These are phyloP conservation scores for Penicillium cosmopolitanum DNA, from an alignment of 495 filamentous ascomycete genomes.

Conservation along the genomic window DNA sequence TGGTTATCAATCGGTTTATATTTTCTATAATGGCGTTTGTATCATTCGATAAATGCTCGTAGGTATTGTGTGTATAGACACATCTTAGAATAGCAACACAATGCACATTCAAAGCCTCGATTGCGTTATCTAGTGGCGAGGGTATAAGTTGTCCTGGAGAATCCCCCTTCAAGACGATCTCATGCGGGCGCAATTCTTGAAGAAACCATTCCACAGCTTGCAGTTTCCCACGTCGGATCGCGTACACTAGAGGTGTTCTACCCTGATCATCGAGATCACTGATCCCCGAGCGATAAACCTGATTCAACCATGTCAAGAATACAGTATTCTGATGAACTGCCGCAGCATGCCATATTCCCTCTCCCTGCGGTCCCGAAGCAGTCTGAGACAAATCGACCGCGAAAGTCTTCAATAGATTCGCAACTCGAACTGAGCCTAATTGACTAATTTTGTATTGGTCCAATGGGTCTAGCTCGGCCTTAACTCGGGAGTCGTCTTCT, in stretches of 20 bases:
- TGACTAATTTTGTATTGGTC: neutral
- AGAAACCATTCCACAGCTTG: neutral
- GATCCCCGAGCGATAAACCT: neutral
- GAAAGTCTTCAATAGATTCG: neutral
- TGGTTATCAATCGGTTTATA: neutral
- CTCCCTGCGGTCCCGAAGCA: neutral
- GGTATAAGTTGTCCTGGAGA: neutral
- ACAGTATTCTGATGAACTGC: neutral
- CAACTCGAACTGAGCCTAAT: neutral
- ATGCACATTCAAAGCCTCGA: neutral
- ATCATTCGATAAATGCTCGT: neutral
- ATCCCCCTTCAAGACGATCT: neutral
- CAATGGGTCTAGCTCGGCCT: neutral
- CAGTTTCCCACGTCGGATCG: neutral
- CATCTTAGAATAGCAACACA: neutral
- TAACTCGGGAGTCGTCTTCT: neutral
- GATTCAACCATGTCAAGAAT: neutral
- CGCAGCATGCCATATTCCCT: neutral
- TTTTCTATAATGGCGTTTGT: neutral
- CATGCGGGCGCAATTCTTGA: neutral
- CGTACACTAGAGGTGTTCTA: neutral
- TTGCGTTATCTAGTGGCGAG: neutral
- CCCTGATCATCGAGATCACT: neutral
- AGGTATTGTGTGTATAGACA: neutral
- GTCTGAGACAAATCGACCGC: neutral